phyloP scores from a whole-genome alignment of 345 rosid genomes.

The Raphanus raphanistrum region DNA sequence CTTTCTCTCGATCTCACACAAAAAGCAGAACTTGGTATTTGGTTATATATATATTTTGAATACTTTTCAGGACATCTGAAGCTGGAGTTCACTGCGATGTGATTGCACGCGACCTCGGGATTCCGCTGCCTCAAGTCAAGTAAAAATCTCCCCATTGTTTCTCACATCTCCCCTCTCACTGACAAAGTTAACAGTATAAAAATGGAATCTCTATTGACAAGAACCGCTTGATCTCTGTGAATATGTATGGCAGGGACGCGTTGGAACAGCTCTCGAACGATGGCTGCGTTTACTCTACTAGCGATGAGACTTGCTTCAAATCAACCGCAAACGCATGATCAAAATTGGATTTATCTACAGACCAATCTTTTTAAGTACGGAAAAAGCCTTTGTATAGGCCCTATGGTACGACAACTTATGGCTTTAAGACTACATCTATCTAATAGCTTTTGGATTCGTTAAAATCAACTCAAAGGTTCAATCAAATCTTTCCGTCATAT shows the following conservation, averaged over 20 bases:
- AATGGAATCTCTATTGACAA: background rate
- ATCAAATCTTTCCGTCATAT: background rate
- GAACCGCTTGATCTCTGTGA: conserved; percentile 6
- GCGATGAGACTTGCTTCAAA: conserved; percentile 66
- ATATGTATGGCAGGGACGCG: conserved; percentile 59
- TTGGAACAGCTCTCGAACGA: conserved; percentile 54
- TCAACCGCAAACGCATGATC: conserved; percentile 62
- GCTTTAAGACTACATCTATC: background rate
- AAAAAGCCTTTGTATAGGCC: conserved; percentile 16
- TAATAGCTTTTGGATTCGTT: background rate
- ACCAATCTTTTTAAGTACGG: conserved; percentile 13
- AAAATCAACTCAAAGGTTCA: background rate
- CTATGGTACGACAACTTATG: conserved; percentile 3
- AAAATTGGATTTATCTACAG: background rate
- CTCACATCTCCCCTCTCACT: background rate
- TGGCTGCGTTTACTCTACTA: conserved; percentile 64
- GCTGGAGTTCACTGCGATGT: conserved; percentile 61
- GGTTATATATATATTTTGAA: conserved; percentile 2
- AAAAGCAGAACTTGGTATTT: background rate
- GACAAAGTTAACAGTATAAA: background rate
- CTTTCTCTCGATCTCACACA: background rate
- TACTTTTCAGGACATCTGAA: conserved; percentile 48
- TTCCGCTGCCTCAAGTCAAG: conserved; percentile 65
- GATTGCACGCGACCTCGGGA: conserved; percentile 58
- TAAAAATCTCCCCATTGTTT: conserved; percentile 37